These are phyloP conservation scores for Fusarium keratoplasticum DNA, from an alignment of 2,329 filamentous ascomycete genomes.

Conservation along the genomic window DNA sequence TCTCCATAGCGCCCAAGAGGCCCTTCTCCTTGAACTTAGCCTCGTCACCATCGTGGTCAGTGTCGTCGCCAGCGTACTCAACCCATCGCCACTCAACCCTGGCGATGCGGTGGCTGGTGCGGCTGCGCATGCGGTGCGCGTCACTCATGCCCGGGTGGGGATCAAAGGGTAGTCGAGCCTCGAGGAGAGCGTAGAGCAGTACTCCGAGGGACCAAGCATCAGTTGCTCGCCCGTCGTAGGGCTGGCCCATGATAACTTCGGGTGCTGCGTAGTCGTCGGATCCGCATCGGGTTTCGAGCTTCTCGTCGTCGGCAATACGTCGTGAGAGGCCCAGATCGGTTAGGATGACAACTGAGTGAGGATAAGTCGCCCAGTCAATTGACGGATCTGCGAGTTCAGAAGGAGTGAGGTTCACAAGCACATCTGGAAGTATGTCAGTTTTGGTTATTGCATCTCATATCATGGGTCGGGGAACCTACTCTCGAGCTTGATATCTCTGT, in stretches of 20 bases:
- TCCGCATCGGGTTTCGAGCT: slow-evolving; percentile 92
- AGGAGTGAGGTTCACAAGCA: slow-evolving; percentile 86
- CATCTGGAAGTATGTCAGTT: slow-evolving; percentile 67
- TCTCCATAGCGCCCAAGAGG: slow-evolving; percentile 79
- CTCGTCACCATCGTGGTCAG: slow-evolving; percentile 81
- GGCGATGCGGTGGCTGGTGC: slow-evolving; percentile 94
- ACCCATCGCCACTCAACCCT: slow-evolving; percentile 97
- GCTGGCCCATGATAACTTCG: slow-evolving; percentile 94
- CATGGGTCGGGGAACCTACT: slow-evolving; percentile 64
- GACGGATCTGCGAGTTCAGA: slow-evolving; percentile 72
- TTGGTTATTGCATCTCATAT: neutral
- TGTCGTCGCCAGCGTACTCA: slow-evolving; percentile 83
- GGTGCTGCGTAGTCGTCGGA: slow-evolving; percentile 98
- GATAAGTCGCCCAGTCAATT: slow-evolving; percentile 79
- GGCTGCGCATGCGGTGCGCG: slow-evolving; percentile 78
- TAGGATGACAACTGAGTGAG: slow-evolving; percentile 85
- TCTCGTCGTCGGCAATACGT: slow-evolving; percentile 85
- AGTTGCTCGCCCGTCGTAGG: slow-evolving; percentile 91
- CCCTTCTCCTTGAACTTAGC: slow-evolving; percentile 71
- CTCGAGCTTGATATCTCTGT: slow-evolving; percentile 97
- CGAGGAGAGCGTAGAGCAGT: slow-evolving; percentile 90
- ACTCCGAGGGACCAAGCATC: slow-evolving; percentile 98
- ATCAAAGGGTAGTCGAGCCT: slow-evolving; percentile 94
- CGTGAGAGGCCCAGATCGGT: slow-evolving; percentile 93
- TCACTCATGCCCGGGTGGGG: slow-evolving; percentile 85